Conservation (phyloP, 495 filamentous ascomycete genomes). For the Cryomyces antarcticus region DNA sequence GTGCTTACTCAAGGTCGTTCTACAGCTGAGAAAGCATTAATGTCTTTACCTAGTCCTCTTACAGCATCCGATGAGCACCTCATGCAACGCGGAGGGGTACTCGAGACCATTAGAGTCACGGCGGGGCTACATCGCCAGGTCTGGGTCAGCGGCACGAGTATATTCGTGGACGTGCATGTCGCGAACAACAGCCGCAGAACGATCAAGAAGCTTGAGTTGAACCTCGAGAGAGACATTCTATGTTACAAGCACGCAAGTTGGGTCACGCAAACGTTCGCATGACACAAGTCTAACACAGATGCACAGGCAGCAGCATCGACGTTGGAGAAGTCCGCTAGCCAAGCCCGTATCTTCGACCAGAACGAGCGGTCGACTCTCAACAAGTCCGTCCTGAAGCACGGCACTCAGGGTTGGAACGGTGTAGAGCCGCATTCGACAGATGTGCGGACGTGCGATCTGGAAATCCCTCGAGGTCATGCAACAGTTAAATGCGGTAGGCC, state of each 20-base stretch:
- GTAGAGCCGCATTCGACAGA: conserved; percentile 25
- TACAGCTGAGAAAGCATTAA: conserved; percentile 30
- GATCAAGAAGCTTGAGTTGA: conserved; percentile 28
- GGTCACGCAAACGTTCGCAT: not conserved
- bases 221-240: conserved; percentile 23
- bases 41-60: conserved; percentile 28
- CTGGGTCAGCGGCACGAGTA: conserved; percentile 33
- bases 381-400: conserved; percentile 19
- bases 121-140: conserved; percentile 35
- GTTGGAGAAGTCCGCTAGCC: conserved; percentile 24
- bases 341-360: conserved; percentile 29
- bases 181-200: conserved; percentile 26
- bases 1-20: conserved; percentile 13
- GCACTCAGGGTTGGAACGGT: conserved; percentile 23
- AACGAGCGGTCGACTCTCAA: conserved; percentile 25
- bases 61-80: conserved; percentile 27
- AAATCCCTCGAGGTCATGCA: conserved; percentile 28
- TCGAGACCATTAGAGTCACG: conserved; percentile 26
- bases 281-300: conserved; percentile 1
- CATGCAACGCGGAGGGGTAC: conserved; percentile 14
- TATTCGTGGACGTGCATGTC: conserved; percentile 33
- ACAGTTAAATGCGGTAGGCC: conserved; percentile 24
- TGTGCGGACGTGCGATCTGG: conserved; percentile 29
- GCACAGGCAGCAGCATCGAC: conserved; percentile 26
- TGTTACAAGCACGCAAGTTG: conserved; percentile 27